These are phyloP conservation scores for Ganoderma meredithae DNA, from an alignment of 1,284 basidiomycete genomes.

Conservation along the genomic window DNA sequence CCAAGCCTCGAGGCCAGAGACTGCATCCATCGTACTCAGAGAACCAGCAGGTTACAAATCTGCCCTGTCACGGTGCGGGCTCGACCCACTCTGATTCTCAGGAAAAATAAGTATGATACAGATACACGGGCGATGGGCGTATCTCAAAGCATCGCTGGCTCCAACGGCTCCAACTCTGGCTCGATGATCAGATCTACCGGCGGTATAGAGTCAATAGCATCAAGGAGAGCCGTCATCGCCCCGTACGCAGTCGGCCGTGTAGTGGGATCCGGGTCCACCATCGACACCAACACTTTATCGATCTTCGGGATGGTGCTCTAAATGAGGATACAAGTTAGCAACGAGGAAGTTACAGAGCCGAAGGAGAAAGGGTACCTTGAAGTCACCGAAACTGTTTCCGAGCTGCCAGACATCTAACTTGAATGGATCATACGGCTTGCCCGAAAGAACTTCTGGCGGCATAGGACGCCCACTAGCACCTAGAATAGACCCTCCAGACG, in stretches of 20 bases:
- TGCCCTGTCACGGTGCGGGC: no score
- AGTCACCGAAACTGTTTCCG: conserved; percentile 7
- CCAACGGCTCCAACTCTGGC: background rate
- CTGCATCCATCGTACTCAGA: background rate
- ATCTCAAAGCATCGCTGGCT: background rate
- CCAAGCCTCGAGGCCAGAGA: background rate
- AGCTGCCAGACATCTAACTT: conserved; percentile 25
- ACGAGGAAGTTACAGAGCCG: background rate
- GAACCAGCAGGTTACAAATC: no score
- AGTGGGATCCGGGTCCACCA: conserved; percentile 2
- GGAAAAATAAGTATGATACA: no score
- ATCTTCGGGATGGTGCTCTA: conserved; percentile 13
- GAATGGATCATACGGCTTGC: conserved; percentile 29
- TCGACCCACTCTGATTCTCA: no score
- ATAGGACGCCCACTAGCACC: conserved; percentile 22
- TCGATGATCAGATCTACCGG: background rate
- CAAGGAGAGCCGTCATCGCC: background rate
- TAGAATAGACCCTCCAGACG: conserved; percentile 6
- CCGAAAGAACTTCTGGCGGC: conserved; percentile 29
- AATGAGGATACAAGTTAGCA: background rate
- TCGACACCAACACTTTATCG: conserved; percentile 2
- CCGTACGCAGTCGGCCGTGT: background rate
- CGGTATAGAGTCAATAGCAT: background rate
- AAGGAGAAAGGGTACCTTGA: conserved; percentile 12
- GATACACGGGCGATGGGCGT: background rate